Evolutionary conservation across 2,329 filamentous ascomycete species (phyloP), one percentile per base, ranked within the genome.

Genomic region (Clarireedia homoeocarpa): DNA sequence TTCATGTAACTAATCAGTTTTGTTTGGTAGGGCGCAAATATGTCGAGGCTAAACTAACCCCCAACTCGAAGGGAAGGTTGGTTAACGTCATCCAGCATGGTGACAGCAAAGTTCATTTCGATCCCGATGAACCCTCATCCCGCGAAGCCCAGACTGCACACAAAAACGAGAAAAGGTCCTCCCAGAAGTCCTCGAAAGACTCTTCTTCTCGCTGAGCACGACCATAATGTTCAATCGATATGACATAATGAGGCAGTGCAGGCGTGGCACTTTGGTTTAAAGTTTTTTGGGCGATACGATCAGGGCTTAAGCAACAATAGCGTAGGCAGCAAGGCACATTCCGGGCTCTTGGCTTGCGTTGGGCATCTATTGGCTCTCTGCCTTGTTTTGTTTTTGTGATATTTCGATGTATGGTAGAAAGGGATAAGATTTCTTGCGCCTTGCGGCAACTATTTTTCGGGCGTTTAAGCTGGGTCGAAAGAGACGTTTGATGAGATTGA

Each of bases 71-170:
- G 20, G 27, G 7, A 12, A 34, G 12, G 12, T 12, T 12, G 9
- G 27, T 27, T n/a, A 47, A 34, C 10, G 36, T 55, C 20, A 36
- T 55, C 26, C 15, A 30, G 3, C 38, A 55, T 9, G 47, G 46
- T 7, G 17, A 24, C 10, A 44, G 46, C 40, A 17, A 55, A 15
- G 36, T 27, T 27, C 46, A 45, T 9, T 55, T 50, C 3, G 53
- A 55, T 50, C 26, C 38, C 34, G 46, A 17, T 5, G 53, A 55
- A 6, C 53, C 53, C n/a, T 44, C 46, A 36, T 27, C 53, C 17
- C 15, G 53, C 23, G 53, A 55, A 34, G 53, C 36, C 30, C 30
- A 34, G 1, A 12, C 10, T 34, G 30, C 30, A 34, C 9, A 34
- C 10, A 10, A 34, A 9, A 4, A 34, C 30, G 10, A 53, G 15